phyloP scores from a whole-genome alignment of 495 filamentous ascomycete species.

The Neurospora tetraspora region DNA sequence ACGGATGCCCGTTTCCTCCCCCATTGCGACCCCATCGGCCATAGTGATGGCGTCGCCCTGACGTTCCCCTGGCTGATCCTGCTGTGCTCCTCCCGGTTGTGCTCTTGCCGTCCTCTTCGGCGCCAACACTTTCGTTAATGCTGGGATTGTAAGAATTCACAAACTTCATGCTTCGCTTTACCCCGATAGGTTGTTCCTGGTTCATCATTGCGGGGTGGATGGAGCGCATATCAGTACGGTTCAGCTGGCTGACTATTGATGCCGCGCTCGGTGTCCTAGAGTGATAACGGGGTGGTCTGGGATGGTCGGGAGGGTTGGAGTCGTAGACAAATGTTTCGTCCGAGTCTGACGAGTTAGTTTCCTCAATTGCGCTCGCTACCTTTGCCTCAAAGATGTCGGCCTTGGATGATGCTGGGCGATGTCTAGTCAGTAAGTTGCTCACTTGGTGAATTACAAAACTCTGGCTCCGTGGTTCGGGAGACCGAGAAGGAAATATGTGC shows the following conservation, averaged over 20 bases:
- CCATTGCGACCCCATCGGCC: slow-evolving; percentile 56
- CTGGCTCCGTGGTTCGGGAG: slow-evolving; percentile 5
- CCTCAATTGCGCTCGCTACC: slow-evolving; percentile 87
- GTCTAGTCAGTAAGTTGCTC: slow-evolving; percentile 43
- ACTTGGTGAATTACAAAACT: slow-evolving; percentile 27
- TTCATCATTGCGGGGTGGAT: slow-evolving; percentile 52
- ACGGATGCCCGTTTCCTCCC: slow-evolving; percentile 54
- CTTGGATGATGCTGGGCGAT: slow-evolving; percentile 71
- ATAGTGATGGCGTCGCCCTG: slow-evolving; percentile 62
- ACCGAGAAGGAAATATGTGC: slow-evolving; percentile 6
- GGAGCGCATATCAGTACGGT: slow-evolving; percentile 54
- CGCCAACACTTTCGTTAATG: slow-evolving; percentile 42
- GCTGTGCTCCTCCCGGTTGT: slow-evolving; percentile 42
- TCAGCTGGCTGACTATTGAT: slow-evolving; percentile 74
- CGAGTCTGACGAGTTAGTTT: slow-evolving; percentile 82
- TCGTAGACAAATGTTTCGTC: slow-evolving; percentile 99
- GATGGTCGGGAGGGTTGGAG: slow-evolving; percentile 86
- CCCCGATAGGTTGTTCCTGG: slow-evolving; percentile 53
- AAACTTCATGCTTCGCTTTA: slow-evolving; percentile 97
- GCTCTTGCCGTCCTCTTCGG: slow-evolving; percentile 54
- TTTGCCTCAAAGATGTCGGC: slow-evolving; percentile 97
- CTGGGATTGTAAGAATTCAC: slow-evolving; percentile 67
- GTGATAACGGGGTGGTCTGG: slow-evolving; percentile 74
- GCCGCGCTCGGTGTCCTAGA: slow-evolving; percentile 92
- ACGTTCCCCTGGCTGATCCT: slow-evolving; percentile 54